Percentiles rank a stretch among this genome's conserved stretches.
Evolutionary conservation across 306 rosid species (phyloP).

Genomic region (Prunus dulcis): DNA sequence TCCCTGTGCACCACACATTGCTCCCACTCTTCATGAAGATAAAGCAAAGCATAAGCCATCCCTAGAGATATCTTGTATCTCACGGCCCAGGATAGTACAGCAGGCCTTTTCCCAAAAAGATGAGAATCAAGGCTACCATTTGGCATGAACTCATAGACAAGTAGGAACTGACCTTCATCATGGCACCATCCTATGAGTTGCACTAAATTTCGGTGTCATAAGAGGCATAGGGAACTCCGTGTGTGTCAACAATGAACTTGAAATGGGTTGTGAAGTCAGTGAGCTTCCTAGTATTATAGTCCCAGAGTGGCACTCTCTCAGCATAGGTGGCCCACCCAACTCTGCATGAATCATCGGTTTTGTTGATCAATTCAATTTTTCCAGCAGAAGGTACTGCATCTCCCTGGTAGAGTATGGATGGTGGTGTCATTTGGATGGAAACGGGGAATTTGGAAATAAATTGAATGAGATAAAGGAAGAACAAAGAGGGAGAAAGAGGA

Average conservation of each 20-base stretch:
- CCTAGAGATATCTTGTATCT: slow-evolving; percentile 22
- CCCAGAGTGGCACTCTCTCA: slow-evolving; percentile 36
- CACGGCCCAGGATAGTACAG: not conserved
- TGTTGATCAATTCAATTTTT: slow-evolving; percentile 5
- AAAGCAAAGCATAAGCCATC: slow-evolving; percentile 19
- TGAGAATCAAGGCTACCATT: not conserved
- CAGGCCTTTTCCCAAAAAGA: not conserved
- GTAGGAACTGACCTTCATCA: not conserved
- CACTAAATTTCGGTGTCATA: slow-evolving; percentile 2
- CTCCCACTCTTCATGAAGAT: slow-evolving; percentile 35
- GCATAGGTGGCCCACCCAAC: slow-evolving; percentile 37
- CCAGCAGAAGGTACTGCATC: slow-evolving; percentile 26
- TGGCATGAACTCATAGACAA: slow-evolving; percentile 31
- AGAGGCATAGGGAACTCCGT: not conserved
- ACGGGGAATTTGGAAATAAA: slow-evolving; percentile 7
- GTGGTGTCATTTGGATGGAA: slow-evolving; percentile 4
- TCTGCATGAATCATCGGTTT: not conserved
- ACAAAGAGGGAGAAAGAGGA: not conserved
- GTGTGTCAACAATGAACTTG: slow-evolving; percentile 25
- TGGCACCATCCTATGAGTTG: slow-evolving; percentile 9
- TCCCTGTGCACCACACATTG: slow-evolving; percentile 28
- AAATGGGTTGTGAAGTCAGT: slow-evolving; percentile 39
- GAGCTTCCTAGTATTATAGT: slow-evolving; percentile 15
- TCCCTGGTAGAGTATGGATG: slow-evolving; percentile 35
- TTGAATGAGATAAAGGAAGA: slow-evolving; percentile 9